These are phyloP conservation scores for Starmera amethionina DNA, from an alignment of 805 yeast species.

Conservation along the genomic window DNA sequence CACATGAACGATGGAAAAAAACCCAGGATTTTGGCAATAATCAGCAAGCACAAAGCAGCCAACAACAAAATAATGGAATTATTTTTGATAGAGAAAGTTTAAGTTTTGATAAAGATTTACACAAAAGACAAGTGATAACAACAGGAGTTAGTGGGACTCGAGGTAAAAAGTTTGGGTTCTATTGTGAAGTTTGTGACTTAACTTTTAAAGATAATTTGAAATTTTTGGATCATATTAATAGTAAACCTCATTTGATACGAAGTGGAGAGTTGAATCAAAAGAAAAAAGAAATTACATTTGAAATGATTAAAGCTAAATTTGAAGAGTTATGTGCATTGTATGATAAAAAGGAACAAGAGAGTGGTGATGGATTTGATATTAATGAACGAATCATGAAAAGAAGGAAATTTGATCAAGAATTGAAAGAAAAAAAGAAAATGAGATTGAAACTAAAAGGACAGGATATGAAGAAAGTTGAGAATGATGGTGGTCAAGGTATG, in stretches of 20 bases:
- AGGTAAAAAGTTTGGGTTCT: constrained; percentile 72
- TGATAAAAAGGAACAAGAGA: constrained; percentile 9
- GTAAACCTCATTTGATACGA: constrained; percentile 51
- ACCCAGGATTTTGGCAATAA: constrained; percentile 1
- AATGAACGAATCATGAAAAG: constrained; percentile 31
- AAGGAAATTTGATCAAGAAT: constrained; percentile 27
- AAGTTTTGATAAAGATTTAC: constrained; percentile 20
- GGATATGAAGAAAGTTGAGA: constrained; percentile 5
- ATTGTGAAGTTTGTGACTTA: constrained; percentile 70
- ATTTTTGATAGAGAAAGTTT: constrained; percentile 8
- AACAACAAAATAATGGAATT: constrained; percentile 2
- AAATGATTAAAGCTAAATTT: constrained; percentile 35
- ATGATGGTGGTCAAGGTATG: constrained; percentile 18
- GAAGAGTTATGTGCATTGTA: constrained; percentile 24
- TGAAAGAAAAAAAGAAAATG: constrained; percentile 18
- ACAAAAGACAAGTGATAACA: constrained; percentile 24
- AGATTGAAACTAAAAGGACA: constrained; percentile 5
- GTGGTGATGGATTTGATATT: constrained; percentile 20
- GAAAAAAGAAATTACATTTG: constrained; percentile 31
- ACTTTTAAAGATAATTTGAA: constrained; percentile 79
- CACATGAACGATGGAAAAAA: constrained; percentile 20
- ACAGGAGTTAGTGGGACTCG: constrained; percentile 22
- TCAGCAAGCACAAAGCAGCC: too few relatives aligned
- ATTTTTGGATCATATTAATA: constrained; percentile 74
- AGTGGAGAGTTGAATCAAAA: constrained; percentile 29